Evolutionary conservation across 768 basidiomycete species (phyloP).

Genomic region (Omphalotus guepiniiformis): DNA sequence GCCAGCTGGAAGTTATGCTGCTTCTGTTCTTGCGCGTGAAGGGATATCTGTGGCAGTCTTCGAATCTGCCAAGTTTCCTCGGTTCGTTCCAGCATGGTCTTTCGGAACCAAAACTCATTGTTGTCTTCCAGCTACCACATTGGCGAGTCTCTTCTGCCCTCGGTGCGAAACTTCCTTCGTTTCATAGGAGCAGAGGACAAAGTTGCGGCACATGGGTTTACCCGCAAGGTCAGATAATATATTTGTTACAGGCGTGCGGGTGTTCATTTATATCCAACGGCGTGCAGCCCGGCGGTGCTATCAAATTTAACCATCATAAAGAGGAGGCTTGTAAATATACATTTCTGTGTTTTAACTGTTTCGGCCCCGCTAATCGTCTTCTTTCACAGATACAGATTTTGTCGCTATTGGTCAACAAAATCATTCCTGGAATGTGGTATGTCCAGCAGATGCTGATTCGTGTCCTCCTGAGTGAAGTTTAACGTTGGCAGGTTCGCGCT

Average conservation of each 20-base stretch:
- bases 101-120: neutral
- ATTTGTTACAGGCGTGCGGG: neutral
- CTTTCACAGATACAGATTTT: conserved; percentile 51
- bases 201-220: conserved; percentile 45
- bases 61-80: conserved; percentile 23
- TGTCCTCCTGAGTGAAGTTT: no score
- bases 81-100: conserved; percentile 3
- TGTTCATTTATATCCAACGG: conserved; percentile 8
- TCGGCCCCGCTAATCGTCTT: neutral
- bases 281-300: conserved; percentile 52
- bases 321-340: conserved; percentile 52
- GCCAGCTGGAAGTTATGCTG: conserved; percentile 25
- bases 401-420: conserved; percentile 49
- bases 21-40: conserved; percentile 26
- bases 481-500: conserved; percentile 40
- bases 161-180: conserved; percentile 50
- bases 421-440: conserved; percentile 58
- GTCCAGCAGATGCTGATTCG: conserved; percentile 11
- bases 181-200: conserved; percentile 57
- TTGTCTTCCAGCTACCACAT: conserved; percentile 44
- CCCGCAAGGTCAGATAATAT: conserved; percentile 38
- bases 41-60: conserved; percentile 24
- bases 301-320: conserved; percentile 61
- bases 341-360: neutral
- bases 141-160: conserved; percentile 60